These are phyloP conservation scores for Begonia loranthoides DNA, from an alignment of 306 rosid species.

Conservation along the genomic window DNA sequence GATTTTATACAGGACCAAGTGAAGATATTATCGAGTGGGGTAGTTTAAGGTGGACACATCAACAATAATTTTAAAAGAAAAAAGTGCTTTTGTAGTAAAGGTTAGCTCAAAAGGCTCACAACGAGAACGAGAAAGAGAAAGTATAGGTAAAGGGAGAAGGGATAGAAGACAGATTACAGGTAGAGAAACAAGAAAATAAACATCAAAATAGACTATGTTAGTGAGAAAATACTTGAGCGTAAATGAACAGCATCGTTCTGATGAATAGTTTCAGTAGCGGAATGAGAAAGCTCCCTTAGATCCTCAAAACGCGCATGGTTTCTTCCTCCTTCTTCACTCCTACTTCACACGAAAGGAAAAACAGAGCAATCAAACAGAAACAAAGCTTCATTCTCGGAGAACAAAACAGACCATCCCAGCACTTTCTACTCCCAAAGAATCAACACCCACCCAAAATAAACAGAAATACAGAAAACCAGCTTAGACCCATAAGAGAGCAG, in stretches of 20 bases:
- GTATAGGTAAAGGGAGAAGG: neutral
- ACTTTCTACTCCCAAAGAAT: too few species aligned
- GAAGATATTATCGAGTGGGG: too few species aligned
- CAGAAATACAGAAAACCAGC: too few species aligned
- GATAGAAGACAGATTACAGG: slow-evolving; percentile 4
- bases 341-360: slow-evolving; percentile 21
- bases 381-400: too few species aligned
- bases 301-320: slow-evolving; percentile 44
- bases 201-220: too few species aligned
- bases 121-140: slow-evolving; percentile 2
- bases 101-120: too few species aligned
- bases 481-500: neutral
- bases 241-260: slow-evolving; percentile 63
- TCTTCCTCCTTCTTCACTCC: slow-evolving; percentile 39
- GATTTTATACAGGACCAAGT: too few species aligned
- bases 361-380: too few species aligned
- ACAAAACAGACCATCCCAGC: neutral
- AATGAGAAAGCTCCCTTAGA: slow-evolving; percentile 58
- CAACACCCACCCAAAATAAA: too few species aligned
- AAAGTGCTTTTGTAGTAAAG: too few species aligned
- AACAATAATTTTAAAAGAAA: too few species aligned
- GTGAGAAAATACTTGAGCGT: slow-evolving; percentile 46
- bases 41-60: too few species aligned
- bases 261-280: slow-evolving; percentile 30
- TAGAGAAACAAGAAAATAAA: neutral